These are phyloP conservation scores for Lolium multiflorum DNA, from an alignment of 176 grass and related monocot species.

Conservation along the genomic window DNA sequence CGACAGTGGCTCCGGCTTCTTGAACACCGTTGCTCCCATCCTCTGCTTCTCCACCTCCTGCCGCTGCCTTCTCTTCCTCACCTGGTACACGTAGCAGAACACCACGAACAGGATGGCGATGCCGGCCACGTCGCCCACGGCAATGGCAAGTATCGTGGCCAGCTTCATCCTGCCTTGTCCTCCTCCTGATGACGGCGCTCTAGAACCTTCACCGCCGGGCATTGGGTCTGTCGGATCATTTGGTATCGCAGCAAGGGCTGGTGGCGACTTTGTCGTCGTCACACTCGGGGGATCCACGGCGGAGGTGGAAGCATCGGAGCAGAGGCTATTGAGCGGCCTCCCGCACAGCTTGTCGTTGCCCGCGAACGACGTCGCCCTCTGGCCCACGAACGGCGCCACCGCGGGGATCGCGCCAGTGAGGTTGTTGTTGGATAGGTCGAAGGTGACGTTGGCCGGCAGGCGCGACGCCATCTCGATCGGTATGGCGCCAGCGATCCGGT, in stretches of 20 bases:
- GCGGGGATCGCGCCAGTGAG: conserved; percentile 78
- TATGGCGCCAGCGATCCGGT: conserved; percentile 69
- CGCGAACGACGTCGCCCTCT: conserved; percentile 63
- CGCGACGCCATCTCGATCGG: conserved; percentile 60
- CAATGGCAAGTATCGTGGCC: conserved; percentile 63
- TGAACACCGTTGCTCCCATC: conserved; percentile 47
- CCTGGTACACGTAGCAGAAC: conserved; percentile 70
- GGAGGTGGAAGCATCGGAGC: conserved; percentile 57
- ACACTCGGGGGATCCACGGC: conserved; percentile 55
- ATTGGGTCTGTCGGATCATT: conserved; percentile 49
- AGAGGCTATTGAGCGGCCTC: conserved; percentile 59
- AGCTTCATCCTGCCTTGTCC: conserved; percentile 45
- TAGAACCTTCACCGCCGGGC: not conserved
- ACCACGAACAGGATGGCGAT: conserved; percentile 58
- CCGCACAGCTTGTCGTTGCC: conserved; percentile 83
- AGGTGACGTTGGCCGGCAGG: conserved; percentile 64
- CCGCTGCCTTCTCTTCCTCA: conserved; percentile 60
- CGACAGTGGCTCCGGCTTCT: conserved; percentile 45
- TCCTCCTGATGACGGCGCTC: not conserved
- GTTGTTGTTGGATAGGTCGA: conserved; percentile 86
- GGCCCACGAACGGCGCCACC: conserved; percentile 50
- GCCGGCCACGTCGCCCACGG: conserved; percentile 65
- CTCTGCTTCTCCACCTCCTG: conserved; percentile 46
- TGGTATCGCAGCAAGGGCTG: conserved; percentile 87
- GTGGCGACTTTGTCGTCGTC: conserved; percentile 57